Conservation (phyloP, 345 rosid species). For the Boechera stricta region DNA sequence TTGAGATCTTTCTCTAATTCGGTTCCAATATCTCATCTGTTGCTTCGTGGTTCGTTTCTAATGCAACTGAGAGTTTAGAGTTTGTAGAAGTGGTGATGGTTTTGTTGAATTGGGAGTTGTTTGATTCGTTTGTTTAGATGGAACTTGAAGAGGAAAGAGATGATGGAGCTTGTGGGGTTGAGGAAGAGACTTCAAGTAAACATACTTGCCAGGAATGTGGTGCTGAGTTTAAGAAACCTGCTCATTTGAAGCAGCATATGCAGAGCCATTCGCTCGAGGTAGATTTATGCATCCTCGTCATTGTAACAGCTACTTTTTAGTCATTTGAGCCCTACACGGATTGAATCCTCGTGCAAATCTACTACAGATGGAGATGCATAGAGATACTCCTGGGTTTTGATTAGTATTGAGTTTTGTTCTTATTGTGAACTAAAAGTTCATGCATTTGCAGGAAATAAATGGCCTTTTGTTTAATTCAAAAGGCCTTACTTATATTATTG, state of each 20-base stretch:
- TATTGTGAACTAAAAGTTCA: slow-evolving; percentile 10
- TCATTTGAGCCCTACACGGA: too few species aligned
- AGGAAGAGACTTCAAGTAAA: slow-evolving; percentile 15
- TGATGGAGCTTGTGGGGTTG: slow-evolving; percentile 41
- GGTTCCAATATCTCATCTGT: neutral
- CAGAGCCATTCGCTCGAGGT: slow-evolving; percentile 86
- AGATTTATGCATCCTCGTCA: slow-evolving; percentile 7
- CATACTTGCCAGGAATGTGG: slow-evolving; percentile 72
- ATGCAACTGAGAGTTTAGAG: neutral
- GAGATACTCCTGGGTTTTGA: slow-evolving; percentile 5
- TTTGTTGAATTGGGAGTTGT: neutral
- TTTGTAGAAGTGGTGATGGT: neutral
- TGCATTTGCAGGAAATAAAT: slow-evolving; percentile 56
- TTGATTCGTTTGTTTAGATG: slow-evolving; percentile 46
- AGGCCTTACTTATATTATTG: slow-evolving; percentile 41
- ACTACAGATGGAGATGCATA: neutral
- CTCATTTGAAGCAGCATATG: slow-evolving; percentile 83
- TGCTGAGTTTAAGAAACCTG: slow-evolving; percentile 75
- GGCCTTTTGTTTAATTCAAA: slow-evolving; percentile 21
- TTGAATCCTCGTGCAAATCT: neutral
- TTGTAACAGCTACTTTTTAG: neutral
- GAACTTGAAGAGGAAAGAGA: slow-evolving; percentile 49
- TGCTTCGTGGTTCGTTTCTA: neutral
- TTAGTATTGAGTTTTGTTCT: neutral
- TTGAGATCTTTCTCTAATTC: neutral